These are phyloP conservation scores for Tuber calosporum DNA, from an alignment of 495 filamentous ascomycete genomes.

Conservation along the genomic window DNA sequence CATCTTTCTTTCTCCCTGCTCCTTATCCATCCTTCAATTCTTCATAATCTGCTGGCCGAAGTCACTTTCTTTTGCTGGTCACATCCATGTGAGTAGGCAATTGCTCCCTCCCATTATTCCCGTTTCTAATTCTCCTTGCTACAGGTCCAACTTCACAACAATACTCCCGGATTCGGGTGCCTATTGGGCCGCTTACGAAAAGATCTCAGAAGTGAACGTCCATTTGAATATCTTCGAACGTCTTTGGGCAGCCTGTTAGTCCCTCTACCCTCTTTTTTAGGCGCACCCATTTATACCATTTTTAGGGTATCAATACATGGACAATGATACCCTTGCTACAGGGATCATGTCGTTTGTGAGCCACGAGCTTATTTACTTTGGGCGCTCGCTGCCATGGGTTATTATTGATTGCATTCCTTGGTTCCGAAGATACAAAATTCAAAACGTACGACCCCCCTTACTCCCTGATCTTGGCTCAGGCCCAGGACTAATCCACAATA, in stretches of 20 bases:
- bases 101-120: not conserved
- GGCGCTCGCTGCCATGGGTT: constrained; percentile 84
- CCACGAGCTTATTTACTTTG: constrained; percentile 93
- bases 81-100: not conserved
- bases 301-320: constrained; percentile 88
- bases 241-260: constrained; percentile 70
- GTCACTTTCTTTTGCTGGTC: constrained; percentile 11
- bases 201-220: constrained; percentile 79
- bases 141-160: constrained; percentile 42
- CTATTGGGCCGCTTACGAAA: constrained; percentile 77
- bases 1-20: not conserved
- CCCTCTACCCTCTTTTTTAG: not conserved
- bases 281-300: not conserved
- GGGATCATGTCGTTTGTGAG: constrained; percentile 91
- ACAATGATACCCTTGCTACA: constrained; percentile 90
- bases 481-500: constrained; percentile 41
- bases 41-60: constrained; percentile 8
- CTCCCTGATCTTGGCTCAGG: not conserved
- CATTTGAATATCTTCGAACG: constrained; percentile 76
- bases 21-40: not conserved
- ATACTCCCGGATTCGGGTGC: constrained; percentile 41
- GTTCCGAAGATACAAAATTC: constrained; percentile 90
- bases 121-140: not conserved
- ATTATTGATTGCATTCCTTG: constrained; percentile 80
- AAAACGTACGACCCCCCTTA: constrained; percentile 55